Conservation (phyloP, 1,284 basidiomycete species). For the Ustanciosporium gigantosporum region DNA sequence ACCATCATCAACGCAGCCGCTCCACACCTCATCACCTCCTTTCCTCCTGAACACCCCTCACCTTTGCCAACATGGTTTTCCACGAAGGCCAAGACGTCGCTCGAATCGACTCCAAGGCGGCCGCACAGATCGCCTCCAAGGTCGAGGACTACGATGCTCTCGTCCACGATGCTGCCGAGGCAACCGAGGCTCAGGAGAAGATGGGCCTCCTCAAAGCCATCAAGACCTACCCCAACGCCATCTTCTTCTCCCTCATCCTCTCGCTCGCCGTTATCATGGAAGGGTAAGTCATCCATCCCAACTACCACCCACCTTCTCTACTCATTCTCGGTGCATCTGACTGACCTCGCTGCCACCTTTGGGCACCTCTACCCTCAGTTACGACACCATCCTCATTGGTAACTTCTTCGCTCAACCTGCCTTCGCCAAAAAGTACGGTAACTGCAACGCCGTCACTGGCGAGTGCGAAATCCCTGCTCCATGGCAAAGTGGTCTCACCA, state of each 20-base stretch:
- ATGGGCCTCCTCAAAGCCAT: slow-evolving; percentile 62
- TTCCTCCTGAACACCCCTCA: not conserved
- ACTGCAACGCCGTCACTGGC: slow-evolving; percentile 35
- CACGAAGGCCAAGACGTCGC: slow-evolving; percentile 27
- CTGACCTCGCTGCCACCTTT: not conserved
- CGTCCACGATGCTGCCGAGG: slow-evolving; percentile 61
- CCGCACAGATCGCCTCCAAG: slow-evolving; percentile 39
- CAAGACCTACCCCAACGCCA: slow-evolving; percentile 62
- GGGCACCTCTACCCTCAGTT: slow-evolving; percentile 1
- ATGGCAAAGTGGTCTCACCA: slow-evolving; percentile 62
- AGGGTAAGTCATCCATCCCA: slow-evolving; percentile 26
- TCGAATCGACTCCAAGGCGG: slow-evolving; percentile 45
- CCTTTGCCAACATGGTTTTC: slow-evolving; percentile 12
- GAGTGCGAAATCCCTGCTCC: slow-evolving; percentile 63
- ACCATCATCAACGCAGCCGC: too few relatives aligned
- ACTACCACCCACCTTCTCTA: not conserved
- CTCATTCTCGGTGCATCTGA: not conserved
- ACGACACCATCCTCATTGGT: slow-evolving; percentile 55
- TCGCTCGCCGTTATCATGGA: slow-evolving; percentile 64
- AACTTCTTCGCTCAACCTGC: slow-evolving; percentile 62
- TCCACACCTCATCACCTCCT: not conserved
- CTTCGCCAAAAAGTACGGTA: slow-evolving; percentile 57
- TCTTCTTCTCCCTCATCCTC: slow-evolving; percentile 63
- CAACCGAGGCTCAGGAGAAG: slow-evolving; percentile 60
- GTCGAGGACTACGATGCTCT: slow-evolving; percentile 57